A percentile compares a stretch with the other conserved stretches of the same genome.
These are phyloP conservation scores for Vaccinium darrowii DNA, from an alignment of 148 eudicot genomes.

Conservation along the genomic window DNA sequence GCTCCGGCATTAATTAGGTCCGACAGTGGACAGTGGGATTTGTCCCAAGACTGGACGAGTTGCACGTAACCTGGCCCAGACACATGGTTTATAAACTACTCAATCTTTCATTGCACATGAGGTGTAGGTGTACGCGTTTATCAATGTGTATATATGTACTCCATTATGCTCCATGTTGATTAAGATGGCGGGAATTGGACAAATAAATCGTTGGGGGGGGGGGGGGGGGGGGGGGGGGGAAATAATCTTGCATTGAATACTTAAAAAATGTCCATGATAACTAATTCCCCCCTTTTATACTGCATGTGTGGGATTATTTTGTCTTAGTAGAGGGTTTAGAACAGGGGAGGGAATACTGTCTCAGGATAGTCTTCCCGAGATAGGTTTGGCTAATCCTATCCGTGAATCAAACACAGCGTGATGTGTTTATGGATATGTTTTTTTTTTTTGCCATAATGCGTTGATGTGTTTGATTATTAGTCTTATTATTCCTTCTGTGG, in stretches of 20 bases:
- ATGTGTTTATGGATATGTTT: not conserved
- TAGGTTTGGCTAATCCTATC: not conserved
- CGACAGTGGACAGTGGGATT: too few relatives aligned
- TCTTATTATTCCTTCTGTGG: constrained; percentile 16
- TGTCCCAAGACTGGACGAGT: too few relatives aligned
- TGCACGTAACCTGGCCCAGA: too few relatives aligned
- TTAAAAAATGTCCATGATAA: not conserved
- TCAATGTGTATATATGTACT: not conserved
- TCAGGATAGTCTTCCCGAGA: not conserved
- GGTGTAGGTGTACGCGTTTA: not conserved
- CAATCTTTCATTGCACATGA: not conserved
- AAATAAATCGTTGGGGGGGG: too few relatives aligned
- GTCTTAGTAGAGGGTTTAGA: not conserved
- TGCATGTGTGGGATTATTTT: not conserved
- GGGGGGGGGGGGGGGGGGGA: not conserved
- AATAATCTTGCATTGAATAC: not conserved
- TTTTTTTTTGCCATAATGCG: not conserved
- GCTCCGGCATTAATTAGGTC: too few relatives aligned
- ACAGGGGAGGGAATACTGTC: not conserved
- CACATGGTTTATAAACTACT: too few relatives aligned
- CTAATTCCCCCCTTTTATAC: not conserved
- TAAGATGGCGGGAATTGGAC: not conserved
- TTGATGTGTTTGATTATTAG: not conserved
- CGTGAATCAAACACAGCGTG: not conserved
- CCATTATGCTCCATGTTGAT: not conserved